phyloP scores from a whole-genome alignment of 2,329 filamentous ascomycete species.

The Talaromyces sp. region DNA sequence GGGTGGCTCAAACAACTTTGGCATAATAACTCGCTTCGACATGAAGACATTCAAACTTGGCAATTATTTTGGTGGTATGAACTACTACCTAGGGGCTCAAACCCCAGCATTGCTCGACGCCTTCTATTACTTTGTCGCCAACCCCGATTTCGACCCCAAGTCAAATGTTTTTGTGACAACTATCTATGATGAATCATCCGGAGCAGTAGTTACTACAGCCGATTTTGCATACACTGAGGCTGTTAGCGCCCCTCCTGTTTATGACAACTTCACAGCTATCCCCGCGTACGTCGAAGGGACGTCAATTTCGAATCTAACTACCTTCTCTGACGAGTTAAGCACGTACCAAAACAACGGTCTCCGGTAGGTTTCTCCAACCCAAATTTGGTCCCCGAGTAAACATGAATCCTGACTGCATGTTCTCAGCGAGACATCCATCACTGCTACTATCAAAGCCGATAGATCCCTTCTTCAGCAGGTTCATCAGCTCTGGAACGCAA shows the following conservation, averaged over 20 bases:
- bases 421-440: neutral
- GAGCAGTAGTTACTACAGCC: neutral
- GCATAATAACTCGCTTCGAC: slow-evolving; percentile 1
- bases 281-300: neutral
- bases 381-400: neutral
- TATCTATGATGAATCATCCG: neutral
- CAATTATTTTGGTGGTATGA: neutral
- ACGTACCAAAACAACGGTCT: neutral
- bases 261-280: neutral
- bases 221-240: neutral
- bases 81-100: neutral
- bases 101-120: neutral
- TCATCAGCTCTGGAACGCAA: neutral
- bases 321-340: neutral
- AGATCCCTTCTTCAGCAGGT: neutral
- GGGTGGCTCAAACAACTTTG: slow-evolving; percentile 3
- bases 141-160: neutral
- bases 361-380: neutral
- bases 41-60: neutral
- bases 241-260: neutral
- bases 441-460: neutral
- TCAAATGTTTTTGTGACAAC: neutral
- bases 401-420: neutral
- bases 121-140: neutral
- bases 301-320: neutral